These are phyloP conservation scores for Periconia sp. DNA, from an alignment of 2,329 filamentous ascomycete genomes.

Conservation along the genomic window DNA sequence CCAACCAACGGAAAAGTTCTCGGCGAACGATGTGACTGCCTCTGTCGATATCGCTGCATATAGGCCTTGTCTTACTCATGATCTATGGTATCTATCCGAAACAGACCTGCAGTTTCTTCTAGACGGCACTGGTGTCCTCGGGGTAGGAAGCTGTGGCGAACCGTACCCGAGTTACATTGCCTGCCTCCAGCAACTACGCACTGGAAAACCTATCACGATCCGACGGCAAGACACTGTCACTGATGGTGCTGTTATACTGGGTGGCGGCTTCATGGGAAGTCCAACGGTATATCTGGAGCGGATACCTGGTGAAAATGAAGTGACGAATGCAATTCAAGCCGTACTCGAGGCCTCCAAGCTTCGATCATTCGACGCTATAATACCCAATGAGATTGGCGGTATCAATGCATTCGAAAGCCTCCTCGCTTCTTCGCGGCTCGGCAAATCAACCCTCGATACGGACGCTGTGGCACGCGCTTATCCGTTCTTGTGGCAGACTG, in stretches of 20 bases:
- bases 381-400: slow-evolving; percentile 71
- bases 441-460: slow-evolving; percentile 56
- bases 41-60: slow-evolving; percentile 36
- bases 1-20: slow-evolving; percentile 31
- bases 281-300: slow-evolving; percentile 9
- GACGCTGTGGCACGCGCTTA: slow-evolving; percentile 57
- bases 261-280: slow-evolving; percentile 13
- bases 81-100: slow-evolving; percentile 64
- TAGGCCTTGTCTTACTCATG: slow-evolving; percentile 50
- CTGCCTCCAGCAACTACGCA: slow-evolving; percentile 55
- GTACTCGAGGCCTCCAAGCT: slow-evolving; percentile 60
- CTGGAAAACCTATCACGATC: slow-evolving; percentile 56
- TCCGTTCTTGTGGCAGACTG: slow-evolving; percentile 53
- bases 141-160: slow-evolving; percentile 66
- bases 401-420: slow-evolving; percentile 67
- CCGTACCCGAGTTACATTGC: slow-evolving; percentile 59
- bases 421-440: slow-evolving; percentile 50
- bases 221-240: slow-evolving; percentile 64
- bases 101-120: slow-evolving; percentile 64
- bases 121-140: slow-evolving; percentile 66
- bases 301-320: slow-evolving; percentile 17
- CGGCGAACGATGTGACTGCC: slow-evolving; percentile 18
- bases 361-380: slow-evolving; percentile 60
- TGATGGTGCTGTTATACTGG: slow-evolving; percentile 53
- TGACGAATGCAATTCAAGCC: slow-evolving; percentile 50